Evolutionary conservation across 176 grass and related monocot species (phyloP).

Genomic region (Rhynchospora pubera): DNA sequence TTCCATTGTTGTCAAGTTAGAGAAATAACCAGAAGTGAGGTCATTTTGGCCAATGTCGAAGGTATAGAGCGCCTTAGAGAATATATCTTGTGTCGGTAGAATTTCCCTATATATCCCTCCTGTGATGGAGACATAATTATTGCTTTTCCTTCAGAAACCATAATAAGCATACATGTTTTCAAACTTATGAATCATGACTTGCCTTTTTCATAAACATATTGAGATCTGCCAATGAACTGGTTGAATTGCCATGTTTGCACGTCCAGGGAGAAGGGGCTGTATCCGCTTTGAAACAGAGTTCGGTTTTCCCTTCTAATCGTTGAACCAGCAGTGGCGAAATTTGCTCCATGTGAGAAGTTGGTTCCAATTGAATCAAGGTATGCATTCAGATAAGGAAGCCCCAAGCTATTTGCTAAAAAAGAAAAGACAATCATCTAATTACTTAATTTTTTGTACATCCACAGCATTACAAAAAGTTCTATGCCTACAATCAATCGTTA

Average conservation of each 20-base stretch:
- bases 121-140: conserved; percentile 8
- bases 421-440: not conserved
- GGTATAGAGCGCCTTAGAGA: conserved; percentile 85
- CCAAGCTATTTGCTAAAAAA: conserved; percentile 51
- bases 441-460: not conserved
- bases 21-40: conserved; percentile 70
- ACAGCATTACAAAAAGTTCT: not conserved
- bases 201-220: conserved; percentile 54
- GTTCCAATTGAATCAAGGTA: conserved; percentile 83
- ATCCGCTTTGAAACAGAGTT: conserved; percentile 64
- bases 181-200: conserved; percentile 8
- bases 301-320: conserved; percentile 68
- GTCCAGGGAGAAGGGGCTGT: conserved; percentile 79
- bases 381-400: conserved; percentile 61
- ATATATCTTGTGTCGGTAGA: conserved; percentile 61
- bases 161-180: not conserved
- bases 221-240: conserved; percentile 70
- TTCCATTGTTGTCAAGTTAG: conserved; percentile 51
- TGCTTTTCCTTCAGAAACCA: not conserved
- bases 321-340: conserved; percentile 85
- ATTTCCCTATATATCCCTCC: conserved; percentile 59
- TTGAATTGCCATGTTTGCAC: conserved; percentile 82
- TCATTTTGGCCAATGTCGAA: conserved; percentile 98
- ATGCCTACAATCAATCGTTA: not conserved
- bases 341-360: conserved; percentile 85